Evolutionary conservation across 2,329 filamentous ascomycete genomes (phyloP), one percentile per base, ranked within the genome.

Genomic region (Colletotrichum sp.): DNA sequence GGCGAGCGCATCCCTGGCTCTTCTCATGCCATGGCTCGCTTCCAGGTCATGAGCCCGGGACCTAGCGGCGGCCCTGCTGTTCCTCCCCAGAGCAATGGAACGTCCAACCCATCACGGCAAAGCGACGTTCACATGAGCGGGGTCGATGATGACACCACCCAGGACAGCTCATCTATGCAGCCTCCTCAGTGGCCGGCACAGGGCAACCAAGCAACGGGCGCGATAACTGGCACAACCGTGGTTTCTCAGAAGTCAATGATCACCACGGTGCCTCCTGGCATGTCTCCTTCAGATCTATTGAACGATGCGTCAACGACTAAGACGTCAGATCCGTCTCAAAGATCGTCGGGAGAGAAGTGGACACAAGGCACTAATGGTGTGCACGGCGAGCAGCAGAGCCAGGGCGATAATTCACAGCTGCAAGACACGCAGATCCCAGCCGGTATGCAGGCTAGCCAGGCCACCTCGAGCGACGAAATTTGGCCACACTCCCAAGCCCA

Each of bases 221-320:
- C 84, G 10, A 87, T 85, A 3, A 81, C 85, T 2, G 91, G 82
- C 74, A 91, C 85, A 79, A 90, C 89, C 4, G 91, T 92, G 76
- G 87, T 92, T 26, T 95, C 94, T 2, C 94, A 95, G 82, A 86
- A 89, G 60, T 94, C 93, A 6, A 89, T 87, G 2, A 84, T 93
- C 60, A 92, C 91, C 18, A 86, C 90, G 24, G 83, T 93, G 4
- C 90, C 92, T 1, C 85, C 88, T 0, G 91, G 90, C 6, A 86
- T 92, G 69, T 91, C 90, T 6, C 91, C 91, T 16, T 91, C 90
- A 30, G 90, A 89, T 15, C 84, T 90, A 75, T 87, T 93, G 69
- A 98, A 99, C 80, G 96, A 98, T 81, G 96, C 96, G 3, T 98
- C 96, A 3, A 98, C 96, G 2, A 98, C 96, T n/a, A 97, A 98